Evolutionary conservation across 2,329 filamentous ascomycete species (phyloP).

Genomic region (Penicillium freii): DNA sequence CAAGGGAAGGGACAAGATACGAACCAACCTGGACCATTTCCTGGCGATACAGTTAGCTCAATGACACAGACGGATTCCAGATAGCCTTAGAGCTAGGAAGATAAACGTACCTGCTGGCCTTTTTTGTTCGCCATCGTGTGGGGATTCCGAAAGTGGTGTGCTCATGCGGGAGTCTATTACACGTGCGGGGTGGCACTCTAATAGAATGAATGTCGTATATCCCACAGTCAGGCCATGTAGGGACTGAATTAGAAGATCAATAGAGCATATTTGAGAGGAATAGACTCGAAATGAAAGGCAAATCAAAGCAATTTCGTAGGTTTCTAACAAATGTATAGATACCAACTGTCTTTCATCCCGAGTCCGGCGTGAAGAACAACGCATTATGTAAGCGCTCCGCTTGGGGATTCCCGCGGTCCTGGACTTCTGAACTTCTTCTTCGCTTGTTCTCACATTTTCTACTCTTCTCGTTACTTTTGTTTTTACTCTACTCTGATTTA

Average conservation of each 20-base stretch:
- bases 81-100: background rate
- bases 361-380: background rate
- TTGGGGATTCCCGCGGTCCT: slow-evolving; percentile 15
- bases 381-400: slow-evolving; percentile 21
- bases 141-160: slow-evolving; percentile 15
- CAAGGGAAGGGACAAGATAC: slow-evolving; percentile 42
- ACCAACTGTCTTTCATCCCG: background rate
- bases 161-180: slow-evolving; percentile 17
- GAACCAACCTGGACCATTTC: slow-evolving; percentile 99
- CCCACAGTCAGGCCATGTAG: slow-evolving; percentile 18
- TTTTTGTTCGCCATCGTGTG: slow-evolving; percentile 50
- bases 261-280: background rate
- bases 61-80: background rate
- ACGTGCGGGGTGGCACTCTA: slow-evolving; percentile 23
- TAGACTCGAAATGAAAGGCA: background rate
- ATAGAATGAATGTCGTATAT: slow-evolving; percentile 10
- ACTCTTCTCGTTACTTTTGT: background rate
- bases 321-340: background rate
- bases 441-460: slow-evolving; percentile 4
- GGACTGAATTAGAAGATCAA: background rate
- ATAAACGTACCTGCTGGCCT: slow-evolving; percentile 63
- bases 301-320: background rate
- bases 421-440: slow-evolving; percentile 17
- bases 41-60: slow-evolving; percentile 48
- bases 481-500: background rate